Percentiles rank a stretch among this genome's conserved stretches.
Conservation (phyloP, 2,329 filamentous ascomycete genomes). For the Thielaviopsis ethacetica region DNA sequence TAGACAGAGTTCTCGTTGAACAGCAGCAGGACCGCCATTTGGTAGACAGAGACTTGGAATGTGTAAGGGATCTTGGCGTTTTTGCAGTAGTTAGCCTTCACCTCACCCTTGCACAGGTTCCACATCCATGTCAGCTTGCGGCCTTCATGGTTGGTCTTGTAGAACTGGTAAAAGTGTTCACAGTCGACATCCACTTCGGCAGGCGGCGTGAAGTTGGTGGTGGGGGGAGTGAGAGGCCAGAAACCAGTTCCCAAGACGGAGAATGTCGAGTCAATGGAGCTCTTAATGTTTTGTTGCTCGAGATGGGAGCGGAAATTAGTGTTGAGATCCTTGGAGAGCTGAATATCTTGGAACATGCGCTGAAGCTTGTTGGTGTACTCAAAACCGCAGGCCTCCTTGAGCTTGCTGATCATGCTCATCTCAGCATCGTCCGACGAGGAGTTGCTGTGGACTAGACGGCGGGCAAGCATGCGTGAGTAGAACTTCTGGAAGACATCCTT, state of each 20-base stretch:
- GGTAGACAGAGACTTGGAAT: conserved; percentile 93
- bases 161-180: conserved; percentile 79
- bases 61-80: conserved; percentile 81
- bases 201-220: conserved; percentile 77
- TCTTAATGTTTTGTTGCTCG: conserved; percentile 37
- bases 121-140: conserved; percentile 96
- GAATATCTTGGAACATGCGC: conserved; percentile 99
- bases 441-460: conserved; percentile 84
- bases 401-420: conserved; percentile 97
- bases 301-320: conserved; percentile 67
- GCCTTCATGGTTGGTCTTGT: conserved; percentile 91
- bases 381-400: conserved; percentile 96
- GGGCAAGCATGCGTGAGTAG: conserved; percentile 91
- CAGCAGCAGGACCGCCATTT: conserved; percentile 87
- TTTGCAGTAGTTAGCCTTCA: conserved; percentile 87
- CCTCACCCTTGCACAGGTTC: conserved; percentile 95
- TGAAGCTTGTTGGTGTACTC: conserved; percentile 99
- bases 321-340: conserved; percentile 96
- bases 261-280: conserved; percentile 67
- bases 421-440: conserved; percentile 95
- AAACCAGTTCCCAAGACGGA: conserved; percentile 91
- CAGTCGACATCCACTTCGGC: conserved; percentile 72
- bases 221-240: conserved; percentile 82
- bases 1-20: conserved; percentile 86
- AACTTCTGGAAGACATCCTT: conserved; percentile 99